Evolutionary conservation across 805 yeast genomes (phyloP), one percentile per base, ranked within the genome.

Genomic region (Myxozyma kluyveri): DNA sequence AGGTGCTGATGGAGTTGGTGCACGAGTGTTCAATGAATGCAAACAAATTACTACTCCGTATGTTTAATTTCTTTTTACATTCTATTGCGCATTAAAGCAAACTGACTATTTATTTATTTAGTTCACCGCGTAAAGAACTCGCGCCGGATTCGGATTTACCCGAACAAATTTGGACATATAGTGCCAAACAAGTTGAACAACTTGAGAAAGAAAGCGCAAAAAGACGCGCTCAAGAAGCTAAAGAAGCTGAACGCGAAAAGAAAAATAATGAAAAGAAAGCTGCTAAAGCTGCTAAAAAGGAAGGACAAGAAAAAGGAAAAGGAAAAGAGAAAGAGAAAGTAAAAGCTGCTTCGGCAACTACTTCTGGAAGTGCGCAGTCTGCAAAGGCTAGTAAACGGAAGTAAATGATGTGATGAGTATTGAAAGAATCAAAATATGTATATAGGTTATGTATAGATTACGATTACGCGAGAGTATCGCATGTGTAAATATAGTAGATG

Each of bases 1-100:
- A 14, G 72, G 88, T 23, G 78, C 77, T 33, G 78, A 76, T 18
- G 67, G 75, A 38, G 74, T 74, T 21, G 88, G 91, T 21, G 93
- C 88, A 2, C 75, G 81, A 48, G 80, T 85, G 64, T 72, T 88
- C 49, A 83, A 84, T 43, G 93, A 90, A 63, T 87, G 96, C 67
- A 69, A 73, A 63, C 70, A 52, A 22, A 36, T 48, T 9, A 37
- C 48, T 5, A 22, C 38, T 22, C 47, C 39, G 58, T 55, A 42
- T 4, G 42, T 45, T 19, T 17, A 3, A 23, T 24, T 5, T 37
- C 12, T 26, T 4, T n/a, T n/a, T n/a, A n/a, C n/a, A n/a, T n/a
- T n/a, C n/a, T n/a, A n/a, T n/a, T n/a, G n/a, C n/a, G n/a, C 27
- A n/a, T 4, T 24, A 4, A 3, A n/a, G 4, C 9, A 14, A 21